A percentile compares a stretch with the other conserved stretches of the same genome.
These are phyloP conservation scores for Macadamia tetraphylla DNA, from an alignment of 164 flowering plant species.

Conservation along the genomic window DNA sequence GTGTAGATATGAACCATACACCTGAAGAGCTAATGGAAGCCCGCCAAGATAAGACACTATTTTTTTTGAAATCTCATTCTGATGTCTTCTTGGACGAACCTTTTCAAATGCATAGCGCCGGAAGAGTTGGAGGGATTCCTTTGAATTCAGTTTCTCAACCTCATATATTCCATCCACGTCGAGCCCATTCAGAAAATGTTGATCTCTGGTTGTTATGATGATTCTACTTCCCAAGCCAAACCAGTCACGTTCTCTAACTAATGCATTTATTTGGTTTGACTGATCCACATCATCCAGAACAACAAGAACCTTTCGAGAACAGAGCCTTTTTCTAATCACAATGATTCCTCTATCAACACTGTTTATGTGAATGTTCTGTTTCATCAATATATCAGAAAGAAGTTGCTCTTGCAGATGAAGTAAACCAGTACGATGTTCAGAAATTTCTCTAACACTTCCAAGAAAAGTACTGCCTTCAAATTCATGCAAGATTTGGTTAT, in stretches of 20 bases:
- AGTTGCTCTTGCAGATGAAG: neutral
- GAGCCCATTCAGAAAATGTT: too few relatives aligned
- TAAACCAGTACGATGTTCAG: neutral
- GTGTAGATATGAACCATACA: neutral
- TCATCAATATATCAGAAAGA: neutral
- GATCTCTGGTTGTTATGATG: too few relatives aligned
- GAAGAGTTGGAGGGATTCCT: neutral
- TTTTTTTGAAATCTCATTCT: neutral
- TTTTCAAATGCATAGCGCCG: conserved; percentile 1
- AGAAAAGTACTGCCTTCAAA: conserved; percentile 10
- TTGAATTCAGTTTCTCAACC: neutral
- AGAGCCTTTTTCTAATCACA: neutral
- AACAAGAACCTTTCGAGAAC: neutral
- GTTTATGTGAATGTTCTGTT: neutral
- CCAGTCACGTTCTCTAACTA: neutral
- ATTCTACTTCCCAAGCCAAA: too few relatives aligned
- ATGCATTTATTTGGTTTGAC: neutral
- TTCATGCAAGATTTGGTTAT: neutral
- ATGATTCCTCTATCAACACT: conserved; percentile 4
- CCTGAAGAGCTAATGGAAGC: neutral
- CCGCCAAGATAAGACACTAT: neutral
- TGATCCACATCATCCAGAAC: conserved; percentile 1
- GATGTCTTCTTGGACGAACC: neutral
- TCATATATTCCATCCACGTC: too few relatives aligned
- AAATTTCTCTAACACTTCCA: conserved; percentile 5